Percentiles rank a stretch among this genome's conserved stretches.
Evolutionary conservation across 768 basidiomycete genomes (phyloP).

Genomic region (Chalciporus chontae): DNA sequence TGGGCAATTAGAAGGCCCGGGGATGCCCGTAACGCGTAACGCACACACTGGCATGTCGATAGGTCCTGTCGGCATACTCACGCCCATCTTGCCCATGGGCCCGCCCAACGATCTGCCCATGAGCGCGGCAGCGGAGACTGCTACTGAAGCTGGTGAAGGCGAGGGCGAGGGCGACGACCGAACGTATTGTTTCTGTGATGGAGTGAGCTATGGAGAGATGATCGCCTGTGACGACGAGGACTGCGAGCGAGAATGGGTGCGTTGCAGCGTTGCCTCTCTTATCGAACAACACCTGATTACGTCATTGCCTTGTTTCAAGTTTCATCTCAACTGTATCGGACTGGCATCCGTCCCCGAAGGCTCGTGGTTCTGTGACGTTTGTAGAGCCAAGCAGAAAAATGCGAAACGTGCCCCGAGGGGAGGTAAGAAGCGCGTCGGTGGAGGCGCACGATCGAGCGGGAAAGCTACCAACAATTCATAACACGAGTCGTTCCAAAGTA

Average conservation of each 20-base stretch:
- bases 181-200: conserved; percentile 82
- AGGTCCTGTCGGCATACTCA: conserved; percentile 22
- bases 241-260: conserved; percentile 89
- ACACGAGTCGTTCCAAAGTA: conserved; percentile 5
- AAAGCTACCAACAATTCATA: conserved; percentile 31
- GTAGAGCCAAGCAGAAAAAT: conserved; percentile 51
- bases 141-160: conserved; percentile 43
- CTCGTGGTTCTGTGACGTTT: conserved; percentile 73
- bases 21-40: conserved; percentile 65
- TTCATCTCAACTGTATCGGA: conserved; percentile 75
- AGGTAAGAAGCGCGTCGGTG: conserved; percentile 49
- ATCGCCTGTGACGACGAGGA: conserved; percentile 83
- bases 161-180: conserved; percentile 60
- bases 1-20: conserved; percentile 69
- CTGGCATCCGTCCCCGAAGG: conserved; percentile 65
- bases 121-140: conserved; percentile 37
- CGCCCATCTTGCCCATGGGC: conserved; percentile 19
- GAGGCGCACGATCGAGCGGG: conserved; percentile 28
- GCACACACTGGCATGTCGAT: conserved; percentile 23
- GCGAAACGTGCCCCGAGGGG: conserved; percentile 49
- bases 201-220: conserved; percentile 90
- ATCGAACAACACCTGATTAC: conserved; percentile 8
- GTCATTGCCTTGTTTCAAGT: conserved; percentile 42
- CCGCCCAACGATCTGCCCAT: conserved; percentile 32
- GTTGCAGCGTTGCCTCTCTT: conserved; percentile 25